phyloP scores from a whole-genome alignment of 2,329 filamentous ascomycete species.

The Colletotrichum siamense region DNA sequence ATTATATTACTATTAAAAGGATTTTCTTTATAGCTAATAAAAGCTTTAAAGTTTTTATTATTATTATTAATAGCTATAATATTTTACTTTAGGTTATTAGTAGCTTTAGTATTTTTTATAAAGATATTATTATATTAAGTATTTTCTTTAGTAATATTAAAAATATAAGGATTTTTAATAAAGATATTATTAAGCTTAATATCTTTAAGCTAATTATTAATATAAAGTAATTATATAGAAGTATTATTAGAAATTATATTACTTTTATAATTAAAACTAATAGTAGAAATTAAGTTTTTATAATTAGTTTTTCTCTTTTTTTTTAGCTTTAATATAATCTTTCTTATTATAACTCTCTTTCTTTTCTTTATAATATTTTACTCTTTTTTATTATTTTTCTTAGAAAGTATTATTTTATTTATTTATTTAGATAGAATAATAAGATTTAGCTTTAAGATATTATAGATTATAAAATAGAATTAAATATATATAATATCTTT shows the following conservation, averaged over 20 bases:
- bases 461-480: neutral
- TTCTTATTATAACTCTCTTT: neutral
- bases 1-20: neutral
- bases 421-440: neutral
- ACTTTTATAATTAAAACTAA: neutral
- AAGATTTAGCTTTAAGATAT: neutral
- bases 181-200: neutral
- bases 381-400: neutral
- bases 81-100: neutral
- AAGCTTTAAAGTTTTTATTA: neutral
- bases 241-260: neutral
- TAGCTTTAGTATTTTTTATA: neutral
- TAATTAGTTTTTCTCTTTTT: neutral
- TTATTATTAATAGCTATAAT: neutral
- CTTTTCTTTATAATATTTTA: neutral
- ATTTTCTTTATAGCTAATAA: neutral
- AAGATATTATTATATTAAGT: neutral
- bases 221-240: neutral
- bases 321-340: neutral
- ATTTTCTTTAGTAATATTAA: neutral
- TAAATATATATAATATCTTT: neutral
- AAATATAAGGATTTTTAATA: neutral
- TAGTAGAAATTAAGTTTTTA: neutral
- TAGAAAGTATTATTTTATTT: accelerated
- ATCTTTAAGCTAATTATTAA: neutral